These are phyloP conservation scores for Penicillium sp. DNA, from an alignment of 2,329 filamentous ascomycete genomes.

Conservation along the genomic window DNA sequence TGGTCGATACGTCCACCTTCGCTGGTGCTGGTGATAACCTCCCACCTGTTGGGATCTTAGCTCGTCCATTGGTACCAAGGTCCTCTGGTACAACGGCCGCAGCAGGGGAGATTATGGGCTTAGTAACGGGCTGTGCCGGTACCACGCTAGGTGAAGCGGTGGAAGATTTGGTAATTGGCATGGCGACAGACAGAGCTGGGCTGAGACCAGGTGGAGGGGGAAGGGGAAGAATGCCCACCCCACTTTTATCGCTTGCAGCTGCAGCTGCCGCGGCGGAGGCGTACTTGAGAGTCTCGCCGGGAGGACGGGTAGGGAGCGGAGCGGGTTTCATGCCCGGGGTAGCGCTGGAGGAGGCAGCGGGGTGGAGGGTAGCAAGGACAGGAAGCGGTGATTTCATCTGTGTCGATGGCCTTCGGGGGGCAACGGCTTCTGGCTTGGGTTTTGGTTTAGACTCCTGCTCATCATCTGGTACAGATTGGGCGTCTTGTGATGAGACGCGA, in stretches of 20 bases:
- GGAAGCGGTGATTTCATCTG: slow-evolving; percentile 93
- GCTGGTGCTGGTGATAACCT: slow-evolving; percentile 48
- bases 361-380: slow-evolving; percentile 87
- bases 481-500: slow-evolving; percentile 90
- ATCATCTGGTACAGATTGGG: slow-evolving; percentile 89
- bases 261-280: slow-evolving; percentile 94
- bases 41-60: slow-evolving; percentile 54
- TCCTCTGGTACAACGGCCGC: slow-evolving; percentile 42
- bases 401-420: slow-evolving; percentile 73
- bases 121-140: slow-evolving; percentile 52
- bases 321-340: slow-evolving; percentile 86
- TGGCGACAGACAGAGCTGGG: slow-evolving; percentile 53
- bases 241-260: slow-evolving; percentile 84
- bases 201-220: slow-evolving; percentile 77
- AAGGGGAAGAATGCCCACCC: slow-evolving; percentile 86
- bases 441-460: slow-evolving; percentile 65
- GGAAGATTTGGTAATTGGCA: slow-evolving; percentile 57
- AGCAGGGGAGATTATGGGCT: slow-evolving; percentile 38
- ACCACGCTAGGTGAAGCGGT: slow-evolving; percentile 59
- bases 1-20: slow-evolving; percentile 51
- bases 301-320: slow-evolving; percentile 76
- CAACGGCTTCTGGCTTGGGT: slow-evolving; percentile 59
- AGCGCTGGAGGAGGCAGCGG: slow-evolving; percentile 48
- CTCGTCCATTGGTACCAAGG: slow-evolving; percentile 36
- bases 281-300: slow-evolving; percentile 92